Base-by-base conservation (phyloP, 2,329 filamentous ascomycete species). In the Xylaria sp. region DNA sequence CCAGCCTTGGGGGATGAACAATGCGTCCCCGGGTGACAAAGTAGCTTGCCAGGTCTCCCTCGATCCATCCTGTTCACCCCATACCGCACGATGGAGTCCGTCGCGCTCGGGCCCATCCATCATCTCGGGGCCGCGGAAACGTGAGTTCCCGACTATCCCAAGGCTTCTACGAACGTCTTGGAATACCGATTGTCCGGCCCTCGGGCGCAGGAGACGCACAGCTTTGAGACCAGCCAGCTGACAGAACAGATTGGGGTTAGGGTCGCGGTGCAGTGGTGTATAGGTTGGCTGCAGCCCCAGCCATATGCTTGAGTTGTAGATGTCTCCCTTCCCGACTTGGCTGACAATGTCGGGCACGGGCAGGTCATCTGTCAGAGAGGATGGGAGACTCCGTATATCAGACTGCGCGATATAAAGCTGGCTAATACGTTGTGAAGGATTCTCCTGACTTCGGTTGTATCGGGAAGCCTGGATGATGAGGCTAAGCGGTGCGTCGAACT, bases 281-380 rank as follows among this genome's bases (percentile, higher is more conserved):
- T 92, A 93, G 0, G 94, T 97, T 0, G 92, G 92, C 40, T 92
- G 87, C 14, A 89, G 81, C 0, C 95, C 95, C 12, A 98, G 83
- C 94, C 94, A 99, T 45, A 98, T 80, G 69, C 91, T 96, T 0
- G 90, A 89, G 70, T 84, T 86, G 74, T 98, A 97, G n/a, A 97
- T 78, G 74, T 97, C 94, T 2, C 92, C 92, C 68, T 85, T 90
- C 0, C 91, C 91, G 1, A 86, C 83, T 6, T 79, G 73, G 3
- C 72, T 75, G 3, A 96, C 87, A 3, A 94, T 71, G 0, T 80
- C 74, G 0, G 93, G 94, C 0, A 84, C 83, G 0, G 89, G 89
- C 0, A 97, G 75, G 69, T 96, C 92, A 2, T 81, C 73, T 58
- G 81, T 84, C 0, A 97, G 77, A 1, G 76, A 66, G 0, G 69